A percentile compares a stretch with the other conserved stretches of the same genome.
These are phyloP conservation scores for Pythium folliculosum DNA, from an alignment of 352 stramenopile species.

Conservation along the genomic window DNA sequence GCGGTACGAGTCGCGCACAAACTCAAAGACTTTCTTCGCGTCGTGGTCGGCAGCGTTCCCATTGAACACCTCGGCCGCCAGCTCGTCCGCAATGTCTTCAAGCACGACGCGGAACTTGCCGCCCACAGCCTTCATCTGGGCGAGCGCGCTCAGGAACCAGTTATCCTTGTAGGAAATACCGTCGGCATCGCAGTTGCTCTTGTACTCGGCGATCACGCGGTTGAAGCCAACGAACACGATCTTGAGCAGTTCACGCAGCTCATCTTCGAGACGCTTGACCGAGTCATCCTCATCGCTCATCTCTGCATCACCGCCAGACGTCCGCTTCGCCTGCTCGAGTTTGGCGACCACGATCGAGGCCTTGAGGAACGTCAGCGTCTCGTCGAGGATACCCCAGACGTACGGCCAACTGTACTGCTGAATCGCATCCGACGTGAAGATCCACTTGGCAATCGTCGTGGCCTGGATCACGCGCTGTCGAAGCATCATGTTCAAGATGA, in stretches of 20 bases:
- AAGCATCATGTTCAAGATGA: constrained; percentile 84
- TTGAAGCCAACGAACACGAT: constrained; percentile 72
- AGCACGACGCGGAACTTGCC: constrained; percentile 57
- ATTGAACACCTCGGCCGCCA: constrained; percentile 60
- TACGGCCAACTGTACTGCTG: constrained; percentile 91
- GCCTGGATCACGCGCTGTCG: constrained; percentile 63
- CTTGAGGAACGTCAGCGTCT: constrained; percentile 64
- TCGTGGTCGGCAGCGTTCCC: constrained; percentile 58
- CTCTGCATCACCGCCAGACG: constrained; percentile 41
- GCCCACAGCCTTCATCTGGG: constrained; percentile 73
- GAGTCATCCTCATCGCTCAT: constrained; percentile 47
- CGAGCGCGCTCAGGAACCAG: constrained; percentile 74
- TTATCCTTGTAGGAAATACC: constrained; percentile 75
- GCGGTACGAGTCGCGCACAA: constrained; percentile 70
- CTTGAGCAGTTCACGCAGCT: constrained; percentile 54
- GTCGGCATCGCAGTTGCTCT: constrained; percentile 74
- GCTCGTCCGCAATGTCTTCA: constrained; percentile 51
- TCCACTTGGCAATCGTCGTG: constrained; percentile 76
- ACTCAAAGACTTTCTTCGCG: constrained; percentile 74
- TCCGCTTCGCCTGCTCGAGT: constrained; percentile 32
- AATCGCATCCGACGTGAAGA: constrained; percentile 77
- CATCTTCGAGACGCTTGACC: constrained; percentile 43
- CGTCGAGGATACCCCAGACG: constrained; percentile 80
- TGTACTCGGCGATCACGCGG: constrained; percentile 74
- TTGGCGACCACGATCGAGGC: constrained; percentile 40